A percentile compares a stretch with the other conserved stretches of the same genome.
These are phyloP conservation scores for Adansonia grandidieri DNA, from an alignment of 441 rosid genomes.

Conservation along the genomic window DNA sequence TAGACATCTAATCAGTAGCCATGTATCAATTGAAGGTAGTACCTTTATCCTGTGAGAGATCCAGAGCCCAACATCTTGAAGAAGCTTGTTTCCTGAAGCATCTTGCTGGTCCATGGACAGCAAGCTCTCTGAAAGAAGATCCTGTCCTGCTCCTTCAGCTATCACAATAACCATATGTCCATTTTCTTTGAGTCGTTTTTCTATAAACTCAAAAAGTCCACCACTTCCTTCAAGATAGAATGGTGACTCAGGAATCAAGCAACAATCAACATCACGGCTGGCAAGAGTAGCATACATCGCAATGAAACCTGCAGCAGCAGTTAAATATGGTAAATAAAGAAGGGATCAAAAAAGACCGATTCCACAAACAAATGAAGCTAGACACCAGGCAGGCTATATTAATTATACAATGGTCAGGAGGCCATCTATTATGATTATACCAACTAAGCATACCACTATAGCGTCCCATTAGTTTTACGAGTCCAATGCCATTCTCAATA, in stretches of 20 bases:
- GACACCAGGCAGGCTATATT: not conserved
- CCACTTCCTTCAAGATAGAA: slow-evolving; percentile 82
- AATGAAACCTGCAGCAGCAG: slow-evolving; percentile 65
- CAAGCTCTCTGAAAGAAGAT: slow-evolving; percentile 58
- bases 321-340: not conserved
- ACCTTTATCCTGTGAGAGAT: slow-evolving; percentile 68
- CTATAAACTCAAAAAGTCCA: slow-evolving; percentile 68
- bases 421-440: not conserved
- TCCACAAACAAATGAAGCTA: not conserved
- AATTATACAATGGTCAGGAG: not conserved
- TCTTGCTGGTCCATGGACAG: slow-evolving; percentile 51
- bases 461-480: slow-evolving; percentile 88
- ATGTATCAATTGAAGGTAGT: slow-evolving; percentile 9
- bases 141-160: slow-evolving; percentile 59
- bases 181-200: slow-evolving; percentile 63
- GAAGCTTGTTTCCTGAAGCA: slow-evolving; percentile 82
- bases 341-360: not conserved
- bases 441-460: slow-evolving; percentile 60
- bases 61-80: slow-evolving; percentile 76
- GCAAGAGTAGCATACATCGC: slow-evolving; percentile 86
- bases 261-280: slow-evolving; percentile 82
- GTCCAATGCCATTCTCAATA: slow-evolving; percentile 73
- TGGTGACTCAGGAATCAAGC: slow-evolving; percentile 89
- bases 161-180: slow-evolving; percentile 74
- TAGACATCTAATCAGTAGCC: not conserved